Evolutionary conservation across 768 basidiomycete species (phyloP), one percentile per base, ranked within the genome.

Genomic region (Termitomyces sp.): DNA sequence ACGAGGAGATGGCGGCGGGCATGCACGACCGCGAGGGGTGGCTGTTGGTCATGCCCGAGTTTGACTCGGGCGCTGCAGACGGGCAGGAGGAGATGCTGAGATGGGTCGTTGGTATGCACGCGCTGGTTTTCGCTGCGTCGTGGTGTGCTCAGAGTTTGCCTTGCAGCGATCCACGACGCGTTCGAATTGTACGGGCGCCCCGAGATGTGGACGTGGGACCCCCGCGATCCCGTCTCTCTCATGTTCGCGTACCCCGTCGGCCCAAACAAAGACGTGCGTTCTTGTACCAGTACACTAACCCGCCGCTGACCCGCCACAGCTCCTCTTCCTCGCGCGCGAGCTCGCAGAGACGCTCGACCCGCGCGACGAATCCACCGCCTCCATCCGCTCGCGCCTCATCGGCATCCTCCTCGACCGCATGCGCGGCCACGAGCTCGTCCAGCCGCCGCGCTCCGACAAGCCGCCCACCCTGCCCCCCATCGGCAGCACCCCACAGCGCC

Each of bases 211-310:
- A 87, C 84, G 28, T 98, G 93, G 92, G 91, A 98, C 65, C 91
- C 91, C 53, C 81, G 88, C 15, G 86, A 96, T 68, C 81, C 85
- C 0, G 68, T 70, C 8, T 92, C 91, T 10, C 80, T 96, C 71
- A 94, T 98, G 87, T 98, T 95, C 70, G 93, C 86, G 0, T 97
- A 98, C 69, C 95, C 96, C 7, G 85, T 92, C 49, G 94, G 93
- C 1, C 83, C 88, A 4, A 75, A 83, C 58, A 88, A 85, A 71
- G 89, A 94, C 68, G 94, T 96, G 68, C 62, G 90, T 76, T 29
- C n/a, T n/a, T n/a, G n/a, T n/a, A n/a, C n/a, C n/a, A n/a, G n/a
- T n/a, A n/a, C n/a, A n/a, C n/a, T n/a, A n/a, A n/a, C n/a, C n/a
- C n/a, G n/a, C n/a, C n/a, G n/a, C n/a, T n/a, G n/a, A n/a, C n/a